Base-by-base conservation (phyloP, 768 basidiomycete genomes). In the Dictyophora rubrovolvata region DNA sequence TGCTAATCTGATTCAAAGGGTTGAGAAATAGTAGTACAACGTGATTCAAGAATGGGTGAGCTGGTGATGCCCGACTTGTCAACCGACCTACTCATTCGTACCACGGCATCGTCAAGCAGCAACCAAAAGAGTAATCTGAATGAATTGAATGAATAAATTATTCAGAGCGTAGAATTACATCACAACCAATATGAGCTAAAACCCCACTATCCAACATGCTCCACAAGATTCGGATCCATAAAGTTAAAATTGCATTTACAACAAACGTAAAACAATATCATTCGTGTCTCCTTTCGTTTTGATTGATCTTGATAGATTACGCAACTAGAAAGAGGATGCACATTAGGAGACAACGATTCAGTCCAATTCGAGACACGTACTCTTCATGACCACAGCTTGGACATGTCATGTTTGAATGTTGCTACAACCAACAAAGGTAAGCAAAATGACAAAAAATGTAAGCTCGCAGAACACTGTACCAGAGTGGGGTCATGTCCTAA, bases 231-330 rank as follows among this genome's bases (percentile, higher is more conserved):
- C 20, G 89, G 85, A 70, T 93, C 90, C 55, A 77, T 78, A 68
- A 86, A 92, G 65, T 76, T 82, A 63, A 87, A 75, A 63, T 86
- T 85, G 69, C 89, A 92, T 65, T 87, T 87, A 20, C 83, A 81
- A 69, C 91, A 94, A 50, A 93, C 90, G 68, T 84, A 94, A 75
- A 93, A 94, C 1, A 93, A 78, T 53, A 90, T 89, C 93, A 95
- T 95, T 1, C 89, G 81, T 1, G 95, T 97, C 69, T 95, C 92
- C 66, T 91, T 92, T 57, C 95, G 86, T 69, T 95, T 94, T 17
- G 93, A 96, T 70, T 98, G 95, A 71, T 97, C 95, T 71, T 97
- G 95, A 71, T 88, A 98, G 68, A 89, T 83, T 5, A 98, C 94
- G 54, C 91, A 83, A 67, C 94, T 98, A 66, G n/a, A 62, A 50